Evolutionary conservation across 2,329 filamentous ascomycete species (phyloP).

Genomic region (Lachnellula arida): DNA sequence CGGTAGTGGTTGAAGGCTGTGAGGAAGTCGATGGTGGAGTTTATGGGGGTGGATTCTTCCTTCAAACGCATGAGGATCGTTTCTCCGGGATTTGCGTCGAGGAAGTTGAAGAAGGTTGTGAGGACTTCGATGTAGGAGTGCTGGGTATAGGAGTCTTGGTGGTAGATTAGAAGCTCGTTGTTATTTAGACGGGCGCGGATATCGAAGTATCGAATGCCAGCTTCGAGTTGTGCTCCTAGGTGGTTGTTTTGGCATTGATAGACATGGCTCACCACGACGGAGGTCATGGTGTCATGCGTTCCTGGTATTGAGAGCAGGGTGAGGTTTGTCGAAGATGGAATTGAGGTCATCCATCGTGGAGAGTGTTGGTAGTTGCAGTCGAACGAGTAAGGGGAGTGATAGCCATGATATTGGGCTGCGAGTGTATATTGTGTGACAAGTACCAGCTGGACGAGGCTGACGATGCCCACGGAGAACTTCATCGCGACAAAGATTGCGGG

Average conservation of each 20-base stretch:
- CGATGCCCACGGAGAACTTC: not conserved
- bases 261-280: not conserved
- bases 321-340: slow-evolving; percentile 40
- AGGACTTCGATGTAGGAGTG: slow-evolving; percentile 42
- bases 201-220: slow-evolving; percentile 47
- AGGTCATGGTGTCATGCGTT: too few species aligned
- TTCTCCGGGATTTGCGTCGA: slow-evolving; percentile 42
- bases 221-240: slow-evolving; percentile 40
- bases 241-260: slow-evolving; percentile 45
- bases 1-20: slow-evolving; percentile 41
- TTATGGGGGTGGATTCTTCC: slow-evolving; percentile 37
- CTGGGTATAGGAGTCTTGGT: slow-evolving; percentile 42
- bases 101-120: slow-evolving; percentile 41
- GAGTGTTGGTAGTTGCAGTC: slow-evolving; percentile 33
- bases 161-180: slow-evolving; percentile 44
- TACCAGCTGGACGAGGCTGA: slow-evolving; percentile 1
- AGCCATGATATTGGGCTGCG: slow-evolving; percentile 26
- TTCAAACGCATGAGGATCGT: slow-evolving; percentile 48
- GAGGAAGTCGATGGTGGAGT: slow-evolving; percentile 38
- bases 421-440: not conserved
- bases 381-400: slow-evolving; percentile 39
- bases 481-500: not conserved
- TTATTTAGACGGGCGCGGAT: slow-evolving; percentile 40
- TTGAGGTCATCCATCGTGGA: slow-evolving; percentile 41
- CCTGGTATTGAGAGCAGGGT: slow-evolving; percentile 46